Evolutionary conservation across 2,329 filamentous ascomycete genomes (phyloP), one percentile per base, ranked within the genome.

Genomic region (Aureobasidium sp.): DNA sequence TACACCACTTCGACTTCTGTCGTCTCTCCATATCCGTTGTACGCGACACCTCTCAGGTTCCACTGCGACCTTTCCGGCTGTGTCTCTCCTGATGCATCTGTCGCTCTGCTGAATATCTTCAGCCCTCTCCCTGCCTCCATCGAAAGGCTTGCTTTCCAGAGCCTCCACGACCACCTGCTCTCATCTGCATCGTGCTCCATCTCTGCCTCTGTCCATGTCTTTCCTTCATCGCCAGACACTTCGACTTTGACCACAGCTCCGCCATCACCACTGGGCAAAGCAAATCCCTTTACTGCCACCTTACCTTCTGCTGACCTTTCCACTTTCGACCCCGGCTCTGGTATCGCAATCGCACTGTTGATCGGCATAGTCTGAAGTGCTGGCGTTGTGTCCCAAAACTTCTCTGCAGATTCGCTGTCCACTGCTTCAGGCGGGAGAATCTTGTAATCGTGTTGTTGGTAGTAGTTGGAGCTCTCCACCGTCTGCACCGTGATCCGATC

Each of bases 361-460:
- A 89, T 80, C 1, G 86, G 84, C 76, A 87, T 82, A 67, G 88
- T 85, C 66, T 89, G 86, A 34, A 88, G 88, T 1, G 84, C 73
- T 0, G 78, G 76, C 1, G 78, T 76, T 17, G 70, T 73, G 25
- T 73, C 69, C 83, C 83, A 86, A 69, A 77, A 84, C 47, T 75
- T 79, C 12, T 80, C 81, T 8, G 86, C 85, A 27, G 76, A 76
- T 55, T 84, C 82, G 85, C 85, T 88, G 71, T 87, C 80, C 5
- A 68, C 65, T 27, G 70, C 70, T 37, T 63, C 37, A 87, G 3
- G 86, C 85, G 0, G 85, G 84, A 63, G 88, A 87, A 68, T 82
- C 84, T 70, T 88, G 73, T 89, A 88, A 70, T 89, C 86, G 20
- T 82, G 79, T 25, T 83, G 78, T 69, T 88, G 85, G 85, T 85